Evolutionary conservation across 805 yeast genomes (phyloP).

Genomic region (Saccharomycopsis capsularis): DNA sequence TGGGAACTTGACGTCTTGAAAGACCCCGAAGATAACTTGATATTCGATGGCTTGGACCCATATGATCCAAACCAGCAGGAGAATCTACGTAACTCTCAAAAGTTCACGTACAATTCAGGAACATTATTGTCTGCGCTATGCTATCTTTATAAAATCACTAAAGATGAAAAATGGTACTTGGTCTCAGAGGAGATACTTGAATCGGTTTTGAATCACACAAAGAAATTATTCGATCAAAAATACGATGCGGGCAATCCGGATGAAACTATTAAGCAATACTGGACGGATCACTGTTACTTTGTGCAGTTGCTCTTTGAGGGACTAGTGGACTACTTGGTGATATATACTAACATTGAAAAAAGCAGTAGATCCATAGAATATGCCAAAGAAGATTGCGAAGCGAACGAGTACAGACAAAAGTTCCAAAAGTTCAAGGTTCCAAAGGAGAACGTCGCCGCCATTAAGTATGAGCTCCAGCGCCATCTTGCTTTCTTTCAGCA

Average conservation of each 20-base stretch:
- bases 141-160: conserved; percentile 43
- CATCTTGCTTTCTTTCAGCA: conserved; percentile 46
- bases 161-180: conserved; percentile 43
- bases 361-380: conserved; percentile 38
- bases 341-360: neutral
- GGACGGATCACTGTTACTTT: conserved; percentile 59
- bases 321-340: conserved; percentile 50
- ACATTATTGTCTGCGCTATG: conserved; percentile 50
- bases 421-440: conserved; percentile 27
- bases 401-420: no score
- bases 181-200: conserved; percentile 25
- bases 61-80: neutral
- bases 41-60: conserved; percentile 46
- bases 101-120: conserved; percentile 62
- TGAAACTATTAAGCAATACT: conserved; percentile 41
- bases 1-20: conserved; percentile 45
- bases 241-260: conserved; percentile 34
- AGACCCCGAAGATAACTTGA: conserved; percentile 43
- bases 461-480: conserved; percentile 37
- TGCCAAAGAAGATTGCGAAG: no score
- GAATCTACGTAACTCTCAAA: conserved; percentile 9
- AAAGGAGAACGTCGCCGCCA: conserved; percentile 24
- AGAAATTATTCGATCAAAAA: conserved; percentile 51
- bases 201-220: conserved; percentile 44
- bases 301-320: conserved; percentile 61